Evolutionary conservation across 2,329 filamentous ascomycete genomes (phyloP).

Genomic region (Monilinia laxa): DNA sequence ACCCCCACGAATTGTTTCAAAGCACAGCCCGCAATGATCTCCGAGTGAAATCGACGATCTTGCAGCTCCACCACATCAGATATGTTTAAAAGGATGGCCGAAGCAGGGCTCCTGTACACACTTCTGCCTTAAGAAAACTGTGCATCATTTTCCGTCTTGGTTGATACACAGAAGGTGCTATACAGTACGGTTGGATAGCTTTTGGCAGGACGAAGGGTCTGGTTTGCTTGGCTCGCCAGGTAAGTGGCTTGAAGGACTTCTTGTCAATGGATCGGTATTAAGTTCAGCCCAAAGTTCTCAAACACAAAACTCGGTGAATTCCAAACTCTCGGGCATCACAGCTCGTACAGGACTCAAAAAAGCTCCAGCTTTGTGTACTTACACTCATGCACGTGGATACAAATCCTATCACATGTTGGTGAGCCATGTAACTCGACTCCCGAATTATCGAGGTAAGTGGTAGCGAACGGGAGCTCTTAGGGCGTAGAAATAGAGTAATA

Average conservation of each 20-base stretch:
- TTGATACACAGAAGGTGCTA: constrained; percentile 2
- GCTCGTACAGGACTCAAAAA: constrained; percentile 8
- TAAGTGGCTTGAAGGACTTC: neutral
- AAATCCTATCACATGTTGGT: constrained; percentile 10
- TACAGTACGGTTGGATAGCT: constrained; percentile 1
- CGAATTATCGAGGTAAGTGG: constrained; percentile 7
- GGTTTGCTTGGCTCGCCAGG: constrained; percentile 3
- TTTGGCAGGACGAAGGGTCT: neutral
- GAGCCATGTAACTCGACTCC: constrained; percentile 17
- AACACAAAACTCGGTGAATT: constrained; percentile 17
- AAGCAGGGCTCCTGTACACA: neutral
- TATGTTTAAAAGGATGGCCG: neutral
- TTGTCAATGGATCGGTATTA: constrained; percentile 12
- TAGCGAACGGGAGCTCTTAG: neutral
- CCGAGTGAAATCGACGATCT: constrained; percentile 19
- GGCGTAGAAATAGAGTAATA: constrained; percentile 2
- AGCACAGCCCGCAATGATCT: constrained; percentile 20
- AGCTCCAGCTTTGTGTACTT: neutral
- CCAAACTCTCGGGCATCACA: constrained; percentile 17
- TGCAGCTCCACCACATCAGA: constrained; percentile 10
- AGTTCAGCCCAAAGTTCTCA: constrained; percentile 1
- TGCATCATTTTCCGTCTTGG: neutral
- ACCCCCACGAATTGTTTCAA: constrained; percentile 23
- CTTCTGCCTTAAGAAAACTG: neutral
- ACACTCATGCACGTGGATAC: constrained; percentile 18